A percentile compares a stretch with the other conserved stretches of the same genome.
Conservation (phyloP, 1,284 basidiomycete species). For the Cutaneotrichosporon spelunceum region DNA sequence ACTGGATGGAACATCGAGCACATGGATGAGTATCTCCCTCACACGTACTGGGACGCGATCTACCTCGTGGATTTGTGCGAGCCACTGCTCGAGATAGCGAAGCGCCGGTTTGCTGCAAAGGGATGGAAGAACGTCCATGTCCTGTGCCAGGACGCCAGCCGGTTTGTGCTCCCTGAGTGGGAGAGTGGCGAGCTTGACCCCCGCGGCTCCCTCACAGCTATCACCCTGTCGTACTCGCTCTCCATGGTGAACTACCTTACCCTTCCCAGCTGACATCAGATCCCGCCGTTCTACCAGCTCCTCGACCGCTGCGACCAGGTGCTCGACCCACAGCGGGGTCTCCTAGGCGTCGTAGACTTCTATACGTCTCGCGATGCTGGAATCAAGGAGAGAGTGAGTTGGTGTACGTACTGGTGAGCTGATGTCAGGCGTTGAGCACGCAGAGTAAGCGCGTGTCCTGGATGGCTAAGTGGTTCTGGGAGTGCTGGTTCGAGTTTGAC, state of each 20-base stretch:
- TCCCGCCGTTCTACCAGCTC: conserved; percentile 66
- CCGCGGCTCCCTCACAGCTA: conserved; percentile 60
- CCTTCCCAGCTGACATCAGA: conserved; percentile 51
- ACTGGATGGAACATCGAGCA: conserved; percentile 80
- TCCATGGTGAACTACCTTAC: conserved; percentile 59
- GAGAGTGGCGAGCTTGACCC: conserved; percentile 55
- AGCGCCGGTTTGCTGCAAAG: conserved; percentile 63
- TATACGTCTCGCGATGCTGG: conserved; percentile 66
- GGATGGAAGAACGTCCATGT: conserved; percentile 75
- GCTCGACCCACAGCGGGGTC: conserved; percentile 63
- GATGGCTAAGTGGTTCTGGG: conserved; percentile 77
- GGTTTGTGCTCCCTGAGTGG: conserved; percentile 66
- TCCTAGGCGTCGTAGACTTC: conserved; percentile 74
- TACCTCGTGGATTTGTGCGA: conserved; percentile 75
- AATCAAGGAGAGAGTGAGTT: conserved; percentile 54
- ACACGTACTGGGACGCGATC: conserved; percentile 64
- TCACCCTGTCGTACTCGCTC: conserved; percentile 69
- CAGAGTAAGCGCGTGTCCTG: conserved; percentile 67
- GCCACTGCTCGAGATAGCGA: conserved; percentile 68
- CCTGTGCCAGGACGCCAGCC: conserved; percentile 70
- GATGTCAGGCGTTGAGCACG: conserved; percentile 62
- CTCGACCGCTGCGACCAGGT: conserved; percentile 69
- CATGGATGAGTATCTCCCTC: conserved; percentile 67
- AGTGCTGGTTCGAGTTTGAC: conserved; percentile 76
- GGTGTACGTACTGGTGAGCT: background rate